Evolutionary conservation across 495 filamentous ascomycete species (phyloP).

Genomic region (Talaromyces thailandensis): DNA sequence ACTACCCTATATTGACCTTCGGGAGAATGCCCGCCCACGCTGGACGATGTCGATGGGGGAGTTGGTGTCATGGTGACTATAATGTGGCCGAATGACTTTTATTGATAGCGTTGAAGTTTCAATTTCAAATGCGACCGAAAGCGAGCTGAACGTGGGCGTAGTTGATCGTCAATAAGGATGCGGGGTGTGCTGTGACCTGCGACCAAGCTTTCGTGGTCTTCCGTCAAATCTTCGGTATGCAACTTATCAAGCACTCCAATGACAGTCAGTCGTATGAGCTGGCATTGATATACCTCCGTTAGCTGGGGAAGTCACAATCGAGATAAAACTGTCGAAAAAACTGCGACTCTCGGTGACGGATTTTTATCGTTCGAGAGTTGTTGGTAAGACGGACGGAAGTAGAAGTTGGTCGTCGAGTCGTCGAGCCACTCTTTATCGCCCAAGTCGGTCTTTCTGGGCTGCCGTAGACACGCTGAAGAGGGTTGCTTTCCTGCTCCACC

Average conservation of each 20-base stretch:
- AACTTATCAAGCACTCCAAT: neutral
- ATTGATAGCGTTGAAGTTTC: neutral
- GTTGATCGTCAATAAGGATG: neutral
- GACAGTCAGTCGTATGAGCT: neutral
- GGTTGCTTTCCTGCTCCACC: neutral
- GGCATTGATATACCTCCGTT: neutral
- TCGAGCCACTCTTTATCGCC: neutral
- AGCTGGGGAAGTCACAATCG: neutral
- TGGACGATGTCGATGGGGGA: constrained; percentile 81
- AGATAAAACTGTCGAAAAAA: neutral
- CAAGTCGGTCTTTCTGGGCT: neutral
- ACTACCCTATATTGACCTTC: constrained; percentile 83
- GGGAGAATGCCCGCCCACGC: constrained; percentile 66
- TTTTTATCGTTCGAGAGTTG: neutral
- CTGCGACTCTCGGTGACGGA: neutral
- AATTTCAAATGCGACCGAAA: neutral
- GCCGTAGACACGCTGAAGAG: neutral
- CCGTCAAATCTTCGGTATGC: neutral
- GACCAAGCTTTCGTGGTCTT: neutral
- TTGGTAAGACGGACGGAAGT: neutral
- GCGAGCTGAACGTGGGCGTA: neutral
- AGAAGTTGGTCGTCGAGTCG: neutral
- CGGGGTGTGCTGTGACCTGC: neutral
- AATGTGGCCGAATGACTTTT: neutral
- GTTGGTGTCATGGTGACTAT: constrained; percentile 66